Evolutionary conservation across 2,329 filamentous ascomycete species (phyloP).

Genomic region (Neonectria magnoliae): DNA sequence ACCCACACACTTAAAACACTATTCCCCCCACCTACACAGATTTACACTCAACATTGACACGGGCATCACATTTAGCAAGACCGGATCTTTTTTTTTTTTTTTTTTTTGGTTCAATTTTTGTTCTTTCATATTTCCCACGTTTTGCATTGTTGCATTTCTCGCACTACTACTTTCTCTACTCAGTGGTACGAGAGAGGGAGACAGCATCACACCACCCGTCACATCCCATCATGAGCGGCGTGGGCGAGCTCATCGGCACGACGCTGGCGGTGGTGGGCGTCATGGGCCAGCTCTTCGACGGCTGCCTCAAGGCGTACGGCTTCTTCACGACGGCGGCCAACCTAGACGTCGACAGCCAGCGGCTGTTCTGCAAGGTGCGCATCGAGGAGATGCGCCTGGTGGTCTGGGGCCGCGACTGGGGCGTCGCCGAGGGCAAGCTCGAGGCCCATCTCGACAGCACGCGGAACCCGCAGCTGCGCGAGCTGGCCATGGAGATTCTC

Average conservation of each 20-base stretch:
- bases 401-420: slow-evolving; percentile 60
- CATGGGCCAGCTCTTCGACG: slow-evolving; percentile 58
- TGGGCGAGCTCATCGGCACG: slow-evolving; percentile 51
- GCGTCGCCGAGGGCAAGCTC: slow-evolving; percentile 56
- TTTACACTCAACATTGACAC: neutral
- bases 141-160: too few relatives aligned
- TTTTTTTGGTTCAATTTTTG: neutral
- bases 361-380: slow-evolving; percentile 58
- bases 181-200: neutral
- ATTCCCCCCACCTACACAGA: neutral
- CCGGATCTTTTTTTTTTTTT: neutral
- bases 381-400: slow-evolving; percentile 61
- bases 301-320: slow-evolving; percentile 57
- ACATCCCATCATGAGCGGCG: slow-evolving; percentile 45
- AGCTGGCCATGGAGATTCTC: slow-evolving; percentile 54
- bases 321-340: slow-evolving; percentile 56
- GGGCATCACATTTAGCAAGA: neutral
- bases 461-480: slow-evolving; percentile 50
- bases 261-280: slow-evolving; percentile 56
- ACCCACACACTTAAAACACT: neutral
- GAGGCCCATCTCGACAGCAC: slow-evolving; percentile 54
- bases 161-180: neutral
- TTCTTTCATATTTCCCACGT: neutral
- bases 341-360: slow-evolving; percentile 55
- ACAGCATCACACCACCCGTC: neutral